Percentiles rank a stretch among this genome's conserved stretches.
phyloP scores from a whole-genome alignment of 116 monocot genomes.

The Posidonia oceanica region DNA sequence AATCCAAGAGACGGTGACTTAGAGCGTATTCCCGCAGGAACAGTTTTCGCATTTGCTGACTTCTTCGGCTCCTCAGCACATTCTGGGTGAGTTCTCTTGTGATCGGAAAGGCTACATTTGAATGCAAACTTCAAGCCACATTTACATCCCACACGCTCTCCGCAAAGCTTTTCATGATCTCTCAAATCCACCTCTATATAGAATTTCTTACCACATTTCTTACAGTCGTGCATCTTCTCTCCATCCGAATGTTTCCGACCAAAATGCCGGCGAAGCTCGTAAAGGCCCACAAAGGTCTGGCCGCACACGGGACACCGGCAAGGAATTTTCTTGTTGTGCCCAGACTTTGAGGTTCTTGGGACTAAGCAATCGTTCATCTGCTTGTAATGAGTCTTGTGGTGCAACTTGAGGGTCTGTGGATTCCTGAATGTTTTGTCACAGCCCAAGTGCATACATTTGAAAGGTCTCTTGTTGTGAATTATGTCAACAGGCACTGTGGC shows the following conservation, averaged over 20 bases:
- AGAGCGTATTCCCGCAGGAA: not conserved
- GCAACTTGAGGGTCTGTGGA: slow-evolving; percentile 7
- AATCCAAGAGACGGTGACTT: slow-evolving; percentile 5
- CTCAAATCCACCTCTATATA: slow-evolving; percentile 2
- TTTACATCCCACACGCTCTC: not conserved
- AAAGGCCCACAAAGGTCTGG: slow-evolving; percentile 4
- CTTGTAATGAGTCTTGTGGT: slow-evolving; percentile 5
- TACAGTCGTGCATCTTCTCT: slow-evolving; percentile 7
- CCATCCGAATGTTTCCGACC: slow-evolving; percentile 2
- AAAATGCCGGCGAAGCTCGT: slow-evolving; percentile 3
- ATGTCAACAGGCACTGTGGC: not conserved
- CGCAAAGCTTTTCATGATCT: slow-evolving; percentile 4
- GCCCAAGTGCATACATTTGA: slow-evolving; percentile 4
- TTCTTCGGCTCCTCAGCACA: not conserved
- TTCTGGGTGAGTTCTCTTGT: slow-evolving; percentile 9
- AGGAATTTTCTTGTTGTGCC: slow-evolving; percentile 6
- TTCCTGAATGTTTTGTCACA: slow-evolving; percentile 10
- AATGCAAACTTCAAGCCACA: slow-evolving; percentile 5
- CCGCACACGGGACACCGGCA: not conserved
- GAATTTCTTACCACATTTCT: slow-evolving; percentile 6
- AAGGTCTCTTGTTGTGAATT: slow-evolving; percentile 6
- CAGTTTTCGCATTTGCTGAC: not conserved
- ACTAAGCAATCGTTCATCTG: not conserved
- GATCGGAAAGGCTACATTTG: slow-evolving; percentile 2
- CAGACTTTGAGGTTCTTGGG: not conserved